Evolutionary conservation across 202 grass and related monocot species (phyloP).

Genomic region (Musa balbisiana): DNA sequence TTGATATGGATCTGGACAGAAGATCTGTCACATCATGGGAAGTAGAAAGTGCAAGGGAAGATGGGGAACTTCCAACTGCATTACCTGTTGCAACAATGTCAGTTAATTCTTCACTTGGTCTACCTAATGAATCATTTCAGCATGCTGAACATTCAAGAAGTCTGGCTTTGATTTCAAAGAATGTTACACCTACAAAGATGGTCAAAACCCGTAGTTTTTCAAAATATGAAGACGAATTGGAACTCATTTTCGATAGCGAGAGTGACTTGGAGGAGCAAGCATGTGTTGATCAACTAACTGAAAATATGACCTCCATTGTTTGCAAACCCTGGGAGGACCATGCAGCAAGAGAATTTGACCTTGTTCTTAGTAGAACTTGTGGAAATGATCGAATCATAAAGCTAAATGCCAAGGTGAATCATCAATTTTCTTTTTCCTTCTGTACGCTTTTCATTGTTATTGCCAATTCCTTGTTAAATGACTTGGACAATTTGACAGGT

Average conservation of each 20-base stretch:
- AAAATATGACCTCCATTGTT: constrained; percentile 26
- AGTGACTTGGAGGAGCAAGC: constrained; percentile 56
- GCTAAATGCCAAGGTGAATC: constrained; percentile 80
- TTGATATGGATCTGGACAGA: constrained; percentile 55
- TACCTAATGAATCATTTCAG: constrained; percentile 34
- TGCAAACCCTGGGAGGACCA: constrained; percentile 56
- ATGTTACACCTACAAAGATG: constrained; percentile 54
- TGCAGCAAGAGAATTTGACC: constrained; percentile 61
- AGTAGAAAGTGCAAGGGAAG: constrained; percentile 63
- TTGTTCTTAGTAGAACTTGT: constrained; percentile 59
- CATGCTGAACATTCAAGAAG: constrained; percentile 67
- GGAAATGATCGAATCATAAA: constrained; percentile 45
- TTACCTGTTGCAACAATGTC: constrained; percentile 26
- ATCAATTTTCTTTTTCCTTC: neutral
- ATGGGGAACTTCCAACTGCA: constrained; percentile 61
- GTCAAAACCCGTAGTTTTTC: constrained; percentile 40
- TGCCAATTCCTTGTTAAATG: neutral
- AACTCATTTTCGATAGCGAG: constrained; percentile 66
- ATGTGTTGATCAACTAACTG: constrained; percentile 39
- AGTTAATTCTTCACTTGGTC: constrained; percentile 27
- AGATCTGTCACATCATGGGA: constrained; percentile 77
- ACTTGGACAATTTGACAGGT: constrained; percentile 47
- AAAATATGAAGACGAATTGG: constrained; percentile 62
- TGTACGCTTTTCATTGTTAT: constrained; percentile 6
- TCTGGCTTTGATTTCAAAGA: constrained; percentile 81